Percentiles rank a stretch among this genome's conserved stretches.
Evolutionary conservation across 2,329 filamentous ascomycete species (phyloP).

Genomic region (Sclerotinia borealis): DNA sequence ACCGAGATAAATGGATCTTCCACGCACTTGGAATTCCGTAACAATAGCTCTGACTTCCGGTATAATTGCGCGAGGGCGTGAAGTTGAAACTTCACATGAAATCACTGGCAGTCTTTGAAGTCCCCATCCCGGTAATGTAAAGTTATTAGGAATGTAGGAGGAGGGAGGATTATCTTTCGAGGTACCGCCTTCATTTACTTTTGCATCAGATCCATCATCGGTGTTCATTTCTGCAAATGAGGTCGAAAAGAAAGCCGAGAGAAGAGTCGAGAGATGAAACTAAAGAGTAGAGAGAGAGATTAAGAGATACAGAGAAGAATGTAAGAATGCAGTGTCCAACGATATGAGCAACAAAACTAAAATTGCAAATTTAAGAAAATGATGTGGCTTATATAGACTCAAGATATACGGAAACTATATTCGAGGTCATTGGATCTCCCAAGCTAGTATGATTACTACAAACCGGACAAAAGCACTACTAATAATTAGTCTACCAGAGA

Average conservation of each 20-base stretch:
- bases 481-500: not conserved
- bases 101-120: not conserved
- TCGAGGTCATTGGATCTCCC: not conserved
- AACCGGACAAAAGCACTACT: too few relatives aligned
- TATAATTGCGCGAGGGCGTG: not conserved
- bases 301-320: not conserved
- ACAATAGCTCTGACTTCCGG: not conserved
- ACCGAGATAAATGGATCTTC: not conserved
- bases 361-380: not conserved
- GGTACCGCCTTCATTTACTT: not conserved
- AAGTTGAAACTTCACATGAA: not conserved
- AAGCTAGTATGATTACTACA: too few relatives aligned
- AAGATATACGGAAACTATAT: not conserved
- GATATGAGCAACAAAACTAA: not conserved
- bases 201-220: not conserved
- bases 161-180: too few relatives aligned
- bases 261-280: not conserved
- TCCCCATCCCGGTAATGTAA: not conserved
- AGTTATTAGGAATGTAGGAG: conserved; percentile 1
- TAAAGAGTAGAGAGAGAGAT: not conserved
- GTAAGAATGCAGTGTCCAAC: not conserved
- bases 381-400: not conserved
- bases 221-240: not conserved
- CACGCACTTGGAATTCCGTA: not conserved
- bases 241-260: too few relatives aligned